Evolutionary conservation across 2,329 filamentous ascomycete genomes (phyloP).

Genomic region (Talaromyces rugulosus): DNA sequence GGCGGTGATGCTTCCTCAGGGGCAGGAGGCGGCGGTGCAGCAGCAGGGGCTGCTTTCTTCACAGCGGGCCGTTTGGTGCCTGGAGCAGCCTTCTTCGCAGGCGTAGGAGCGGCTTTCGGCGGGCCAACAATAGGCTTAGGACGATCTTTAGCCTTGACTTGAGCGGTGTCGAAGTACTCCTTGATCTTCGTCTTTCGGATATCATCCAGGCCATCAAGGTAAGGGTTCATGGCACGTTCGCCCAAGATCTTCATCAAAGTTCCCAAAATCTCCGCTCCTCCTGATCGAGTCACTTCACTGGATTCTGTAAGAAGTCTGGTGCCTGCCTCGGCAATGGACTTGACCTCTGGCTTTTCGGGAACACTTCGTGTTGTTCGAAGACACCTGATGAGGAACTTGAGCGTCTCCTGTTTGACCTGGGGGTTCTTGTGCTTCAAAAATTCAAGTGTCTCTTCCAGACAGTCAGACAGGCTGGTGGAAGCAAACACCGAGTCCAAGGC

Average conservation of each 20-base stretch:
- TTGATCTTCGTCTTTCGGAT: constrained; percentile 95
- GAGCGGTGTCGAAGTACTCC: constrained; percentile 77
- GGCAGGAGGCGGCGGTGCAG: constrained; percentile 46
- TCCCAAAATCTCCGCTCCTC: constrained; percentile 86
- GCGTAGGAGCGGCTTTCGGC: constrained; percentile 51
- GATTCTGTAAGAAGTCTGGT: constrained; percentile 91
- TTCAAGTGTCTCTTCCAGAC: constrained; percentile 82
- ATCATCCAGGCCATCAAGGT: constrained; percentile 88
- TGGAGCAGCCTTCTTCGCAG: constrained; percentile 49
- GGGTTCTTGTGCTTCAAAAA: constrained; percentile 93
- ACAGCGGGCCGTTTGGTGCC: constrained; percentile 47
- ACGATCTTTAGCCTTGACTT: constrained; percentile 87
- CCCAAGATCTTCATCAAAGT: constrained; percentile 99
- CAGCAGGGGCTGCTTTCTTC: constrained; percentile 26
- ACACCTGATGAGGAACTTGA: constrained; percentile 87
- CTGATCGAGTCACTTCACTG: constrained; percentile 77
- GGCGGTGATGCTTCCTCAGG: constrained; percentile 52
- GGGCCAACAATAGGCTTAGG: constrained; percentile 69
- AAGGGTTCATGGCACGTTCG: constrained; percentile 88
- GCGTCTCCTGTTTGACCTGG: constrained; percentile 91
- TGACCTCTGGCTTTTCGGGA: constrained; percentile 78
- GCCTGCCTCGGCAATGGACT: constrained; percentile 76
- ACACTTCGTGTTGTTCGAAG: constrained; percentile 78
- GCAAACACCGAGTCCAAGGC: constrained; percentile 71
- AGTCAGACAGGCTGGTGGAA: constrained; percentile 71